phyloP scores from a whole-genome alignment of 257 asterid species.

The Cinchona pubescens region DNA sequence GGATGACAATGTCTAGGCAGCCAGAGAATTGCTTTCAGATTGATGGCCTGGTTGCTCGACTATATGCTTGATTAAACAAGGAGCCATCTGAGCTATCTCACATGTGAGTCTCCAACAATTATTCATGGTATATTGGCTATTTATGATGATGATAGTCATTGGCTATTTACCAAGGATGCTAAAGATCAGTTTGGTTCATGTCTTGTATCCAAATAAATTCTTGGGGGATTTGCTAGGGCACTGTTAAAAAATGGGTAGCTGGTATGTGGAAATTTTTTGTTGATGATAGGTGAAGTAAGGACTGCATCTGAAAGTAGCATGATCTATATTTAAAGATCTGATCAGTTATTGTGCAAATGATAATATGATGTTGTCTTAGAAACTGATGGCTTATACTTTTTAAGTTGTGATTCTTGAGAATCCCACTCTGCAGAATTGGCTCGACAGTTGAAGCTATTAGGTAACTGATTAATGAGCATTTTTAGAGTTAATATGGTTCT shows the following conservation, averaged over 20 bases:
- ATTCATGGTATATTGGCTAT: neutral
- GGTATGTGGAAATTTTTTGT: neutral
- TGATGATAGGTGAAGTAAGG: too few species aligned
- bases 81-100: neutral
- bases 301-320: neutral
- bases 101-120: neutral
- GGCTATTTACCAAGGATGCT: neutral
- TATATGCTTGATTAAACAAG: neutral
- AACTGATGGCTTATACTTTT: neutral
- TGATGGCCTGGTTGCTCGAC: conserved; percentile 23
- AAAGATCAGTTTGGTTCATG: neutral
- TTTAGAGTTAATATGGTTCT: neutral
- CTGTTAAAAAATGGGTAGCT: neutral
- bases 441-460: neutral
- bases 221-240: neutral
- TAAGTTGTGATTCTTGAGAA: neutral
- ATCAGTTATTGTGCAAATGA: neutral
- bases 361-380: neutral
- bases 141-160: too few species aligned
- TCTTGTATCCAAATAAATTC: neutral
- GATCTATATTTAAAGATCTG: neutral
- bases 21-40: conserved; percentile 52
- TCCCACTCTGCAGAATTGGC: neutral
- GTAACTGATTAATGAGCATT: neutral
- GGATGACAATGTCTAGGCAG: conserved; percentile 72